Evolutionary conservation across 306 rosid genomes (phyloP), one percentile per base, ranked within the genome.

Genomic region (Dryas drummondii): DNA sequence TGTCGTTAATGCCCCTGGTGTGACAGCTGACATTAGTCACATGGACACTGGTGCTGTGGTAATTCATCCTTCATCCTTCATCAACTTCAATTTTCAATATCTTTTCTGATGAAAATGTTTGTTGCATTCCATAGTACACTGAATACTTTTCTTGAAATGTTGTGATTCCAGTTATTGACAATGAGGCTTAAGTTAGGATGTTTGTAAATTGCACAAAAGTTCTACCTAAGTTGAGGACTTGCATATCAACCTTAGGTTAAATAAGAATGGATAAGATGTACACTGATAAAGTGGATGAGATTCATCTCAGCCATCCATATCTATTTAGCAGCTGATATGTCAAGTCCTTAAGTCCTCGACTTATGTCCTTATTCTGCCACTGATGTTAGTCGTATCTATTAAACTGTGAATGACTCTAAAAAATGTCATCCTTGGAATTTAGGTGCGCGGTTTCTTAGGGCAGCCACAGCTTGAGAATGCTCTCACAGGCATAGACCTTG

Each of bases 31-130:
- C 81, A 83, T 96, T 77, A 89, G 98, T 68, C 99, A 96, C 82
- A 92, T 92, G 92, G 99, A 92, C 78, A 90, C 99, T 49, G 96
- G 93, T 73, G 98, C 97, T 11, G 98, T 96, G 97, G 99, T 92
- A 88, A 84, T 71, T 70, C 4, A 16, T 42, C 14, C 60, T 71
- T 70, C 4, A 16, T 42, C 14, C 60, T 53, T 52, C 62, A 17
- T 16, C 49, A 59, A 58, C 17, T 45, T 32, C 5, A 14, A 17
- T 17, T 44, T 69, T 62, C 64, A 6, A 6, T 64, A 10, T 26
- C 26, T n/a, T 45, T 71, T 65, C 15, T 32, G 22, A 62, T 55
- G 4, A 52, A 57, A 19, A 22, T 50, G 48, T 60, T 5, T 16
- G 10, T 70, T 2, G 10, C 37, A 66, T 53, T 9, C 63, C 22